Evolutionary conservation across 2,329 filamentous ascomycete genomes (phyloP).

Genomic region (Hypocreales sp.): DNA sequence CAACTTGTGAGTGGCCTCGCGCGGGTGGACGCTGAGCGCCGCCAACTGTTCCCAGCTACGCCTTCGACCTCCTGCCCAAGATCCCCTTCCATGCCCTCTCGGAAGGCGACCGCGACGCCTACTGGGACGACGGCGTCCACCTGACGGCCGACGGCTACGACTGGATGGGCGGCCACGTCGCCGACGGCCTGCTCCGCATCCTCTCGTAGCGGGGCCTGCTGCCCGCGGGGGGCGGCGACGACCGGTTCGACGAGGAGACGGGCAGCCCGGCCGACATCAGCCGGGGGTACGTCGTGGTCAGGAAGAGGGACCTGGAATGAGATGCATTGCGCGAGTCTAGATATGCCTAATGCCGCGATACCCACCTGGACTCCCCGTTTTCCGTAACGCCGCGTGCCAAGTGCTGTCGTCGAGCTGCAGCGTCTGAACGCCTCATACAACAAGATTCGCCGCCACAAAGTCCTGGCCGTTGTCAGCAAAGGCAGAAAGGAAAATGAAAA

Average conservation of each 20-base stretch:
- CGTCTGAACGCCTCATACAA: no score
- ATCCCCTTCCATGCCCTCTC: slow-evolving; percentile 38
- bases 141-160: slow-evolving; percentile 43
- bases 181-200: slow-evolving; percentile 33
- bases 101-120: slow-evolving; percentile 25
- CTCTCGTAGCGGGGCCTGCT: slow-evolving; percentile 10
- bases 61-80: slow-evolving; percentile 37
- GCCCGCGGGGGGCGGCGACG: slow-evolving; percentile 18
- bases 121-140: slow-evolving; percentile 49
- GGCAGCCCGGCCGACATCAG: slow-evolving; percentile 29
- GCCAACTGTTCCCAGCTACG: slow-evolving; percentile 24
- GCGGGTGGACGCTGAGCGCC: no score
- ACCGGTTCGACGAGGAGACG: slow-evolving; percentile 32
- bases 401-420: no score
- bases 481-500: neutral
- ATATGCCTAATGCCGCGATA: no score
- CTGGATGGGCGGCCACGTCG: slow-evolving; percentile 43
- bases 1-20: slow-evolving; percentile 31
- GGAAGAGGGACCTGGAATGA: slow-evolving; percentile 35
- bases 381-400: slow-evolving; percentile 1
- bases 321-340: no score
- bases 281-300: slow-evolving; percentile 38
- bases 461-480: slow-evolving; percentile 20
- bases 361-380: neutral
- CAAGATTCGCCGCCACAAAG: slow-evolving; percentile 39